phyloP scores from a whole-genome alignment of 1,139 yeast genomes.

The Scheffersomyces cryptocercus region DNA sequence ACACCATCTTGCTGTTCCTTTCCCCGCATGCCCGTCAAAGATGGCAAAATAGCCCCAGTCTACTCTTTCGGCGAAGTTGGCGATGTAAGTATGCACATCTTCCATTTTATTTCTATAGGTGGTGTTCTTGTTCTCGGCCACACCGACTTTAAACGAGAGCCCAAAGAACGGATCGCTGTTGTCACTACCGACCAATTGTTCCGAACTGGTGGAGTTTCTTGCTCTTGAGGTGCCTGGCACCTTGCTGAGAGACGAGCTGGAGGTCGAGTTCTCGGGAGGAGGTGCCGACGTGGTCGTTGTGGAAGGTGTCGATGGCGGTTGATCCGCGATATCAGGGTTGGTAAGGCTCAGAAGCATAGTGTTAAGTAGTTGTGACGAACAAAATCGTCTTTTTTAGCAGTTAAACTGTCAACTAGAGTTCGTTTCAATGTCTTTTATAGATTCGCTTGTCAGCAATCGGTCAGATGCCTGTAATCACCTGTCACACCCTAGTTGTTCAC shows the following conservation, averaged over 20 bases:
- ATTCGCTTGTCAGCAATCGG: no score
- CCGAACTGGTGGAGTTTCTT: background rate
- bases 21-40: conserved; percentile 98
- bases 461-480: no score
- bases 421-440: no score
- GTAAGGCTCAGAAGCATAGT: no score
- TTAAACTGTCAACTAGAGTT: no score
- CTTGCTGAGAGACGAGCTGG: background rate
- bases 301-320: no score
- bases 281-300: background rate
- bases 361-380: no score
- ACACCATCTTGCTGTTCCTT: conserved; percentile 93
- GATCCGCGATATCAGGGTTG: no score
- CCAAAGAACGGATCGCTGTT: conserved; percentile 44
- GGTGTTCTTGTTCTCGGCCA: conserved; percentile 82
- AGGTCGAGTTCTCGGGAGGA: background rate
- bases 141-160: conserved; percentile 76
- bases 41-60: conserved; percentile 97
- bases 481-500: no score
- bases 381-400: no score
- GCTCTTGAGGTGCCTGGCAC: background rate
- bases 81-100: conserved; percentile 92
- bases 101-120: conserved; percentile 91
- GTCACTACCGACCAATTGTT: background rate
- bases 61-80: conserved; percentile 82